These are phyloP conservation scores for Didymosphaeria variabile DNA, from an alignment of 2,329 filamentous ascomycete species.

Conservation along the genomic window DNA sequence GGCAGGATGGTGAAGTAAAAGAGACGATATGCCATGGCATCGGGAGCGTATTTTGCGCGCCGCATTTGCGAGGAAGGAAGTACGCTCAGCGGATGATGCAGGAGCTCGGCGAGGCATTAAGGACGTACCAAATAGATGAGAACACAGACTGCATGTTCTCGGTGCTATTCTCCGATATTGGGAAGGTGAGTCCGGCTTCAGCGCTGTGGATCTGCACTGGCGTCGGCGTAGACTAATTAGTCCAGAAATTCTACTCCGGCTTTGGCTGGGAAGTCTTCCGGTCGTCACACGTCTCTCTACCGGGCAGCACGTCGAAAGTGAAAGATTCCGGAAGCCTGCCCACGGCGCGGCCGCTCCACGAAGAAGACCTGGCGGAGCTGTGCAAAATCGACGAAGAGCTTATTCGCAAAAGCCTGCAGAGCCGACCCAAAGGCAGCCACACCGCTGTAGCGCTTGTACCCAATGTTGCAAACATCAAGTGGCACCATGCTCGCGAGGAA, in stretches of 20 bases:
- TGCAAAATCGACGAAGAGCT: constrained; percentile 71
- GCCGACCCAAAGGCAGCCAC: constrained; percentile 51
- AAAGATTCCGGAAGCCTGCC: constrained; percentile 20
- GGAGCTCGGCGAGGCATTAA: constrained; percentile 67
- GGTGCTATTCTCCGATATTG: constrained; percentile 86
- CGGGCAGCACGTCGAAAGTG: constrained; percentile 46
- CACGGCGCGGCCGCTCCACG: constrained; percentile 60
- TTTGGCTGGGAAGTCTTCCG: constrained; percentile 80
- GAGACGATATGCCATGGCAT: constrained; percentile 76
- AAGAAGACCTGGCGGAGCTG: constrained; percentile 68
- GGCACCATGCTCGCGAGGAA: constrained; percentile 84
- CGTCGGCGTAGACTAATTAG: constrained; percentile 67
- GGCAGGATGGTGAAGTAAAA: constrained; percentile 56
- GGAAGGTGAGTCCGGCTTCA: constrained; percentile 62
- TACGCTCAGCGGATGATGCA: constrained; percentile 84
- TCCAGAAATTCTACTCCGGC: constrained; percentile 78
- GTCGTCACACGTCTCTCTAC: constrained; percentile 76
- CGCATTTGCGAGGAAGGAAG: constrained; percentile 72
- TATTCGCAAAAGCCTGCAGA: constrained; percentile 64
- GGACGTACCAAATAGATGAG: constrained; percentile 60
- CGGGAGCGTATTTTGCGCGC: constrained; percentile 79
- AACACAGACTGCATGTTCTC: constrained; percentile 68
- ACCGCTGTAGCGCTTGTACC: constrained; percentile 73
- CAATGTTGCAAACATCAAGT: constrained; percentile 72
- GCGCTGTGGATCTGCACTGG: constrained; percentile 68